These are phyloP conservation scores for Paraleonurus japonicus DNA, from an alignment of 257 asterid genomes.

Conservation along the genomic window DNA sequence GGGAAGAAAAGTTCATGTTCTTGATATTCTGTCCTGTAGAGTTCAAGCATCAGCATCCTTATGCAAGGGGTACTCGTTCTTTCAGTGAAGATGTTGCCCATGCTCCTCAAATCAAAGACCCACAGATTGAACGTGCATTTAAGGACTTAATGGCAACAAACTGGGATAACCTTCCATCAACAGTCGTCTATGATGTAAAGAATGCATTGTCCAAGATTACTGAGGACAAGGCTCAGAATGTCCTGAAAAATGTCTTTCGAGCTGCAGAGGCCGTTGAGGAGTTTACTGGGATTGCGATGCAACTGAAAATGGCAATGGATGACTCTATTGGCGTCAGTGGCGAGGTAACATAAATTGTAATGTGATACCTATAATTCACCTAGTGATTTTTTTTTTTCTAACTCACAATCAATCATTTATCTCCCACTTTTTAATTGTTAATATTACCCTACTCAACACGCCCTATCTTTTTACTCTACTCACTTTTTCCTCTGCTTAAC, in stretches of 20 bases:
- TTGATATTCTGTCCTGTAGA: constrained; percentile 38
- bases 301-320: constrained; percentile 87
- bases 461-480: no score
- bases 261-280: constrained; percentile 98
- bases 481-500: no score
- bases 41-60: constrained; percentile 34
- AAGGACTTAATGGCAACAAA: constrained; percentile 84
- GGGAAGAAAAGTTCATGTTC: constrained; percentile 1
- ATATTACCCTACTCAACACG: no score
- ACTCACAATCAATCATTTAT: no score
- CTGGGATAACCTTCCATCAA: constrained; percentile 76
- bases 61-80: constrained; percentile 47
- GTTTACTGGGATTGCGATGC: constrained; percentile 62
- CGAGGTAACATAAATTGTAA: constrained; percentile 59
- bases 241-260: constrained; percentile 64
- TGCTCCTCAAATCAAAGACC: constrained; percentile 67
- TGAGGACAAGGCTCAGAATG: constrained; percentile 80
- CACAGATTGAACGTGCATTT: constrained; percentile 60
- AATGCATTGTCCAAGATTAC: constrained; percentile 70
- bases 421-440: no score
- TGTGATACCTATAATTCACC: no score
- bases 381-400: no score
- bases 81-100: constrained; percentile 67
- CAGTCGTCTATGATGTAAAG: constrained; percentile 56
- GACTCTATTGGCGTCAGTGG: constrained; percentile 87